Evolutionary conservation across 495 filamentous ascomycete species (phyloP), one percentile per base, ranked within the genome.

Genomic region (Aspergillus cavernicola): DNA sequence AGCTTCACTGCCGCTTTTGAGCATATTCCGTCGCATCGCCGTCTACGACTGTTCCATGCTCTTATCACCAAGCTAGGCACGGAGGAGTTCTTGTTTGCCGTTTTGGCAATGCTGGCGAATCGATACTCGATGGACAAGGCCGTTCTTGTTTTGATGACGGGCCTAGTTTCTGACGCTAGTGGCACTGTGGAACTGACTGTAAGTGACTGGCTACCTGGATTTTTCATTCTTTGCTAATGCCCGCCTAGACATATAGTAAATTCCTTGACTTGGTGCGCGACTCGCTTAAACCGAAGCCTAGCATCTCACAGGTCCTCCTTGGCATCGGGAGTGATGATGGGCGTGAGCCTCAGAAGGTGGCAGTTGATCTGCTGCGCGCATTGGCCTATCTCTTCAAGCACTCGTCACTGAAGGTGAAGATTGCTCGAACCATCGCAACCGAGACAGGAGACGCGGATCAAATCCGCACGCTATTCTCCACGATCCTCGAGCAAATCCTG

Each of bases 1-100:
- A 97, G 91, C 69, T 97, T 97, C 65, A 89, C 88, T 16, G 89
- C 88, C 9, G 95, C 95, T 10, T 98, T 92, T 68, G 91, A 95
- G 62, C 92, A 97, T 62, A 88, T 98, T 52, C 93, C 93, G 4
- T 78, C 82, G 6, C 91, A 93, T 62, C 83, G 92, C 35, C 85
- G 90, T 50, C 78, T 87, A 15, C 82, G 84, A 32, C 70, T 97
- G 4, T 98, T 95, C 75, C 74, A 81, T 20, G 87, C 89, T 23
- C 70, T 98, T 26, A 80, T 78, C 20, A 80, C 86, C 58, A 95
- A 89, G 19, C 77, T 97, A 22, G 93, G 92, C 4, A 79, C 87
- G 0, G 76, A 85, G 23, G 90, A 96, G 35, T 95, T 92, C 62
- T 59, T 72, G 44, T 79, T 69, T 53, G 73, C 63, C 55, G 77